These are phyloP conservation scores for Corchorus olitorius DNA, from an alignment of 345 rosid species.

Conservation along the genomic window DNA sequence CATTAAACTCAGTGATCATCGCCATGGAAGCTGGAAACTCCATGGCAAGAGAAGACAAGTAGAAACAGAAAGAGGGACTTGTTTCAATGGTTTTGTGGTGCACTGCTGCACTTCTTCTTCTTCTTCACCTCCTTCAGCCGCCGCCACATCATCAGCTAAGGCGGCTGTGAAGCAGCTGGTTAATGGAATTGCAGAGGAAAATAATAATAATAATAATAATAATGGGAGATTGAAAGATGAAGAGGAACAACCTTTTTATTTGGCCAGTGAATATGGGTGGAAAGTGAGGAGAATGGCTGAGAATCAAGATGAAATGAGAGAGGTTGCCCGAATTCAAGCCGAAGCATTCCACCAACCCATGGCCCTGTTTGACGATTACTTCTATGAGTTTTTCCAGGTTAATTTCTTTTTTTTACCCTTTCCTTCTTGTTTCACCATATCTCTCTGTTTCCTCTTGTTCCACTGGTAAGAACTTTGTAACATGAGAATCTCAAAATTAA, in stretches of 20 bases:
- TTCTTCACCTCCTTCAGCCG: not conserved
- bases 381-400: conserved; percentile 84
- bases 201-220: conserved; percentile 12
- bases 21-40: not conserved
- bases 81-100: not conserved
- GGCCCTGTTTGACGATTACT: conserved; percentile 62
- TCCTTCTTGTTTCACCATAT: not conserved
- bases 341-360: conserved; percentile 79
- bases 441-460: not conserved
- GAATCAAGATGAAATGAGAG: conserved; percentile 51
- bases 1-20: not conserved
- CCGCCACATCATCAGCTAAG: conserved; percentile 10
- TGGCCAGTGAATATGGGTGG: conserved; percentile 73
- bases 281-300: conserved; percentile 59
- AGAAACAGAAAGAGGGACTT: not conserved
- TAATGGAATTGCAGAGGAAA: conserved; percentile 24
- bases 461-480: too few species aligned
- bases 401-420: not conserved
- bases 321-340: conserved; percentile 70
- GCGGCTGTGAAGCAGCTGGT: conserved; percentile 19
- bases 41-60: conserved; percentile 5
- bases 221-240: conserved; percentile 17
- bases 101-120: conserved; percentile 12
- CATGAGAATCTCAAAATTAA: not conserved
- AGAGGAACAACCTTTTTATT: conserved; percentile 30